Conservation (phyloP, 257 asterid species). For the Solanum bukasovii region DNA sequence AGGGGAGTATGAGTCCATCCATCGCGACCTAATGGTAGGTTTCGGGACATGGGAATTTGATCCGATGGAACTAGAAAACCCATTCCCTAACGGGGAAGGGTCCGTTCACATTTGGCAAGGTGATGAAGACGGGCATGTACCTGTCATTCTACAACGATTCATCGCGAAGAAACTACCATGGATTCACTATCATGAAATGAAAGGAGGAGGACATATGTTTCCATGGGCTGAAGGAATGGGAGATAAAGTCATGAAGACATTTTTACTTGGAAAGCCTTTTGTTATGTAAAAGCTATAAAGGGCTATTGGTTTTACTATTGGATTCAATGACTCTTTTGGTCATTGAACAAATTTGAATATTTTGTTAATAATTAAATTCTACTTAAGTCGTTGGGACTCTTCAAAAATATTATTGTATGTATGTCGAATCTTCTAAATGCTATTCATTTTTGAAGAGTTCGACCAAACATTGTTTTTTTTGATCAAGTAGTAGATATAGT, state of each 20-base stretch:
- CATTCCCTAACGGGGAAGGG: slow-evolving; percentile 44
- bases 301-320: neutral
- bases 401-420: neutral
- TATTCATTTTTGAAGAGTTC: neutral
- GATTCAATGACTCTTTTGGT: neutral
- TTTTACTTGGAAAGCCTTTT: slow-evolving; percentile 27
- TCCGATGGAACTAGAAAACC: slow-evolving; percentile 58
- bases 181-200: slow-evolving; percentile 68
- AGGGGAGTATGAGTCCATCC: slow-evolving; percentile 61
- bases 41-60: slow-evolving; percentile 84
- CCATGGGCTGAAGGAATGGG: slow-evolving; percentile 47
- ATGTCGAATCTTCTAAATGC: neutral
- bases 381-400: neutral
- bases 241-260: slow-evolving; percentile 45
- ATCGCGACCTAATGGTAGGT: slow-evolving; percentile 59
- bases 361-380: neutral
- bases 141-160: slow-evolving; percentile 53
- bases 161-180: slow-evolving; percentile 55
- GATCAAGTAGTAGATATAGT: slow-evolving; percentile 31
- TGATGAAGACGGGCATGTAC: slow-evolving; percentile 61
- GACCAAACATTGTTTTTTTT: neutral
- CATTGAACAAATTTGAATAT: neutral
- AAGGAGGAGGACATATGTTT: slow-evolving; percentile 74
- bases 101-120: slow-evolving; percentile 84
- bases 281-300: neutral